Evolutionary conservation across 139 green algal genomes (phyloP).

Genomic region (Coelastrella sp.): DNA sequence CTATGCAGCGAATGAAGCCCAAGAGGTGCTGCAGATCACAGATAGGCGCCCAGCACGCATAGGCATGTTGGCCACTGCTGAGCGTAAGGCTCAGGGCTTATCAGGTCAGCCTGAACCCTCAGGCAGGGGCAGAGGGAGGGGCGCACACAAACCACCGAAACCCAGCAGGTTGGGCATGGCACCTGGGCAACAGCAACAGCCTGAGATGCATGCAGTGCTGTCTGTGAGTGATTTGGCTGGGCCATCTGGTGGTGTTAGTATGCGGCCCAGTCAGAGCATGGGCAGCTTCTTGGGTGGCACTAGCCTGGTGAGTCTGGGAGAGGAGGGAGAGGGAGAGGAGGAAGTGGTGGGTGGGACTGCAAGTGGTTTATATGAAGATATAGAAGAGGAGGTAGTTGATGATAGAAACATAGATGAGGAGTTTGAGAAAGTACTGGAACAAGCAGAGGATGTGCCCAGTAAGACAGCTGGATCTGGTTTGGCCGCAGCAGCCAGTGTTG

Average conservation of each 20-base stretch:
- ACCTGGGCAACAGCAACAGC: not conserved
- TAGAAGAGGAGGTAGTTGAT: slow-evolving; percentile 41
- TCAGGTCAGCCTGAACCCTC: not conserved
- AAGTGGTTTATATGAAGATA: slow-evolving; percentile 18
- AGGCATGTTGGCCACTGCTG: slow-evolving; percentile 24
- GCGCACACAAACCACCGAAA: slow-evolving; percentile 20
- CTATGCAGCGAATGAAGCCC: slow-evolving; percentile 54
- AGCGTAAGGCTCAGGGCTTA: not conserved
- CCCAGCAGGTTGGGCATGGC: not conserved
- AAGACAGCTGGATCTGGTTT: not conserved
- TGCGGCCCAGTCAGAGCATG: slow-evolving; percentile 37
- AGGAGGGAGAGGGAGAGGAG: slow-evolving; percentile 34
- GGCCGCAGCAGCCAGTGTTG: not conserved
- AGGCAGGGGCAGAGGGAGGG: slow-evolving; percentile 16
- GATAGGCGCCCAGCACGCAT: slow-evolving; percentile 23
- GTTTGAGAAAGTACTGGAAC: slow-evolving; percentile 38
- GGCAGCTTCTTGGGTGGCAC: slow-evolving; percentile 11
- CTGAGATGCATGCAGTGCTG: not conserved
- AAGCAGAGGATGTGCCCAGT: not conserved
- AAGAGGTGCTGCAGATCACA: slow-evolving; percentile 40
- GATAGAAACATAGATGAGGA: slow-evolving; percentile 47
- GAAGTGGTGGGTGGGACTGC: slow-evolving; percentile 24
- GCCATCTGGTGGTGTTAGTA: not conserved
- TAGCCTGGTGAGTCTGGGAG: slow-evolving; percentile 1
- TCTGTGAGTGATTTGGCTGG: not conserved